Evolutionary conservation across 208 protist species (phyloP).

Genomic region (Leishmania tropica): DNA sequence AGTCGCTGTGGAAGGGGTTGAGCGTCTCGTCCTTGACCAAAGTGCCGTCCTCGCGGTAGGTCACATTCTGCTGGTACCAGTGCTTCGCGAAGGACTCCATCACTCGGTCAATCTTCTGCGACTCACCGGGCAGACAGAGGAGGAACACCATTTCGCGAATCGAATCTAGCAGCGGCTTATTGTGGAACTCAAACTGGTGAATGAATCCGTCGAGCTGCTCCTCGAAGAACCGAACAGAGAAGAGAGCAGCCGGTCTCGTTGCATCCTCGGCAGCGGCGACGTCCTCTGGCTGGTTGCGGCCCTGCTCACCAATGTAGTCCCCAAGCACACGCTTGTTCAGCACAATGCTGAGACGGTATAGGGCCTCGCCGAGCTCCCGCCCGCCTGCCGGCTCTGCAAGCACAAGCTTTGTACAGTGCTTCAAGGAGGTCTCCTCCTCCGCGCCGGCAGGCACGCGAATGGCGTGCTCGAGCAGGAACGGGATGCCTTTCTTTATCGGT

Average conservation of each 20-base stretch:
- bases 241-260: slow-evolving; percentile 30
- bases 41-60: slow-evolving; percentile 20
- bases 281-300: slow-evolving; percentile 40
- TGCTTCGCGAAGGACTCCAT: slow-evolving; percentile 90
- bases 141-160: slow-evolving; percentile 89
- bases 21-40: slow-evolving; percentile 34
- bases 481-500: slow-evolving; percentile 78
- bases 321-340: slow-evolving; percentile 89
- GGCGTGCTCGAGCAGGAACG: slow-evolving; percentile 71
- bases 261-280: not conserved
- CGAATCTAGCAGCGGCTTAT: slow-evolving; percentile 71
- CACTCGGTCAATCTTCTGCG: slow-evolving; percentile 94
- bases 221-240: slow-evolving; percentile 77
- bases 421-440: slow-evolving; percentile 19
- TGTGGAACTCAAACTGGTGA: slow-evolving; percentile 73
- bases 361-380: slow-evolving; percentile 73
- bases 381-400: slow-evolving; percentile 70
- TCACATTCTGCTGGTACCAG: slow-evolving; percentile 73
- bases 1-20: slow-evolving; percentile 86
- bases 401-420: slow-evolving; percentile 47
- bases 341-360: slow-evolving; percentile 74
- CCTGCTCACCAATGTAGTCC: slow-evolving; percentile 89
- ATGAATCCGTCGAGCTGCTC: slow-evolving; percentile 83
- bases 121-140: slow-evolving; percentile 90
- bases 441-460: slow-evolving; percentile 39